Evolutionary conservation across 2,329 filamentous ascomycete species (phyloP).

Genomic region (Pseudopyricularia javanii): DNA sequence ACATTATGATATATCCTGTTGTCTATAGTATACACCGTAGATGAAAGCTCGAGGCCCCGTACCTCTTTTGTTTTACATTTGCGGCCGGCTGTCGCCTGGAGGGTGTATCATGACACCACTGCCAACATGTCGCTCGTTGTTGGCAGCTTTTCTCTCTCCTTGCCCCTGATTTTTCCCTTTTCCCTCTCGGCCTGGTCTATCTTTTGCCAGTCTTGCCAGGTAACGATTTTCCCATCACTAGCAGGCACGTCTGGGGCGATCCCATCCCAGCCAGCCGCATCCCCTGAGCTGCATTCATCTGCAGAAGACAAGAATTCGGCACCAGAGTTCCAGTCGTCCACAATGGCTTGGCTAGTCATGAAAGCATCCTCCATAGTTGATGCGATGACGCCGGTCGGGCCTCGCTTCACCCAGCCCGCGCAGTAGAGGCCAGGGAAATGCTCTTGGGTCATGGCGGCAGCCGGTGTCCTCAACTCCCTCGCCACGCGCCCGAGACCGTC

Average conservation of each 20-base stretch:
- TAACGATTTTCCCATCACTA: conserved; percentile 48
- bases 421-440: conserved; percentile 68
- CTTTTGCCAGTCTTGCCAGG: conserved; percentile 72
- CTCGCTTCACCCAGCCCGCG: conserved; percentile 91
- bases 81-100: background rate
- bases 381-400: conserved; percentile 90
- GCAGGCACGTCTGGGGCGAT: conserved; percentile 47
- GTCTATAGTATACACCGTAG: conserved; percentile 6
- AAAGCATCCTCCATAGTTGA: conserved; percentile 95
- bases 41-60: background rate
- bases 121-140: conserved; percentile 44
- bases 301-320: conserved; percentile 22
- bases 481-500: conserved; percentile 65
- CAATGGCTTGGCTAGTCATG: conserved; percentile 71
- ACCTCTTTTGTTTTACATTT: background rate
- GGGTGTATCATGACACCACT: conserved; percentile 18
- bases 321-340: conserved; percentile 55
- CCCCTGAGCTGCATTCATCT: background rate
- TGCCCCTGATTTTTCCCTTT: conserved; percentile 54
- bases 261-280: conserved; percentile 60
- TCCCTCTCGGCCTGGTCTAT: conserved; percentile 72
- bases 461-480: conserved; percentile 18
- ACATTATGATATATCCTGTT: conserved; percentile 6
- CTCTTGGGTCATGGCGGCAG: conserved; percentile 24
- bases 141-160: conserved; percentile 63